These are phyloP conservation scores for Scheffersomyces spartinae DNA, from an alignment of 805 yeast species.

Conservation along the genomic window DNA sequence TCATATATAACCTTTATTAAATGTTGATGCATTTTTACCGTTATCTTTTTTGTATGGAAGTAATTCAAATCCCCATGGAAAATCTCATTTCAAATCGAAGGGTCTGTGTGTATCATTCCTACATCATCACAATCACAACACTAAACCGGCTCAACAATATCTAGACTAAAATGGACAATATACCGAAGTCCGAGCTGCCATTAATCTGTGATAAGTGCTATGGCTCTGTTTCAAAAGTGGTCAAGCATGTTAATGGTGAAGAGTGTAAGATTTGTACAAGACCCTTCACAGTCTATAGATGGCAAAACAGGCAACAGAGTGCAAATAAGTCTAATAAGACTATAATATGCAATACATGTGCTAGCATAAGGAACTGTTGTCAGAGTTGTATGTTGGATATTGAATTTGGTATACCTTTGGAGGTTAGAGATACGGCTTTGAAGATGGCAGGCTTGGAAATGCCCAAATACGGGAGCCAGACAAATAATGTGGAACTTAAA, in stretches of 20 bases:
- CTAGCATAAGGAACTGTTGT: slow-evolving; percentile 71
- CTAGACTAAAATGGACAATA: slow-evolving; percentile 1
- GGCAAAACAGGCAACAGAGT: slow-evolving; percentile 43
- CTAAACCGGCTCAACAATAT: background rate
- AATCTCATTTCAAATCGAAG: too few species aligned
- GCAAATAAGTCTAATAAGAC: slow-evolving; percentile 43
- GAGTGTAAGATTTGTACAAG: slow-evolving; percentile 80
- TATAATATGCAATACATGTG: slow-evolving; percentile 67
- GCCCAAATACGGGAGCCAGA: slow-evolving; percentile 7
- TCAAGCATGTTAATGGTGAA: slow-evolving; percentile 58
- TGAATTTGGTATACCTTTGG: slow-evolving; percentile 68
- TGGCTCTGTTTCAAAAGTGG: slow-evolving; percentile 60
- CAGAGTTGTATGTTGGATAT: slow-evolving; percentile 81
- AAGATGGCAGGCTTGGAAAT: slow-evolving; percentile 48
- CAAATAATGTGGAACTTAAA: slow-evolving; percentile 21
- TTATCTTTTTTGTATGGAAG: too few species aligned
- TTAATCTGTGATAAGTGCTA: slow-evolving; percentile 66
- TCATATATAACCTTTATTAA: background rate
- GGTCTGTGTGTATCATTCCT: too few species aligned
- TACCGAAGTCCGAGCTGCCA: slow-evolving; percentile 27
- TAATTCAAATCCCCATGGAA: too few species aligned
- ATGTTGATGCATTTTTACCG: too few species aligned
- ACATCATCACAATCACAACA: background rate
- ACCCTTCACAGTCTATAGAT: slow-evolving; percentile 70
- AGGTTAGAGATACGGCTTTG: slow-evolving; percentile 69